phyloP scores from a whole-genome alignment of 2,329 filamentous ascomycete species.

The Aspergillus clavatus region DNA sequence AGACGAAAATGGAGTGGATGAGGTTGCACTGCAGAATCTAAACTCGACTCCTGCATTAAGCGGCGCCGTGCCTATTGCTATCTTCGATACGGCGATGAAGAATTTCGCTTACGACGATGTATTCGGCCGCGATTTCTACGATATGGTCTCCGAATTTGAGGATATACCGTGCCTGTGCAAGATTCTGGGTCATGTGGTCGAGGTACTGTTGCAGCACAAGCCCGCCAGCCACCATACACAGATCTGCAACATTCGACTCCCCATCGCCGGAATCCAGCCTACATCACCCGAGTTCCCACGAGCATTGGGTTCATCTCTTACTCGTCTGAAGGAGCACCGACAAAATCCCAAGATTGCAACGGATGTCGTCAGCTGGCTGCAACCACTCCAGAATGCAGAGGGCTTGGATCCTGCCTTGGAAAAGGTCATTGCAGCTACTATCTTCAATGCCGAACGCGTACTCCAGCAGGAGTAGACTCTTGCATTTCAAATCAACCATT shows the following conservation, averaged over 20 bases:
- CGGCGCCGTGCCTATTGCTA: conserved; percentile 88
- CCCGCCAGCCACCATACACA: conserved; percentile 60
- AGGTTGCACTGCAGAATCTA: conserved; percentile 58
- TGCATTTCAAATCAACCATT: conserved; percentile 8
- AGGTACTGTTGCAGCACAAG: conserved; percentile 54
- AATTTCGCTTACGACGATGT: conserved; percentile 64
- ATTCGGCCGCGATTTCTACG: conserved; percentile 72
- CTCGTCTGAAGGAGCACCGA: conserved; percentile 53
- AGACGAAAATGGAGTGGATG: conserved; percentile 50
- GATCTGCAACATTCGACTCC: conserved; percentile 66
- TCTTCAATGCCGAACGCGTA: conserved; percentile 31
- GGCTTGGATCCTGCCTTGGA: conserved; percentile 51
- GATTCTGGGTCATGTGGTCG: conserved; percentile 69
- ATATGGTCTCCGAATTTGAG: conserved; percentile 68
- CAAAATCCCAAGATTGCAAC: conserved; percentile 40
- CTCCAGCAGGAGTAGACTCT: conserved; percentile 20
- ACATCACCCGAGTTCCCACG: conserved; percentile 67
- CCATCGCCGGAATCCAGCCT: conserved; percentile 61
- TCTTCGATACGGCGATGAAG: conserved; percentile 81
- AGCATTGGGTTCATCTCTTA: conserved; percentile 62
- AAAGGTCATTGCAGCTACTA: conserved; percentile 46
- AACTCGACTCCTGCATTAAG: conserved; percentile 73
- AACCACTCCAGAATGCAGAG: conserved; percentile 42
- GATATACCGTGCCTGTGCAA: conserved; percentile 59
- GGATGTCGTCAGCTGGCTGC: conserved; percentile 47